phyloP scores from a whole-genome alignment of 179 eudicot species.

The Actinidia arguta region DNA sequence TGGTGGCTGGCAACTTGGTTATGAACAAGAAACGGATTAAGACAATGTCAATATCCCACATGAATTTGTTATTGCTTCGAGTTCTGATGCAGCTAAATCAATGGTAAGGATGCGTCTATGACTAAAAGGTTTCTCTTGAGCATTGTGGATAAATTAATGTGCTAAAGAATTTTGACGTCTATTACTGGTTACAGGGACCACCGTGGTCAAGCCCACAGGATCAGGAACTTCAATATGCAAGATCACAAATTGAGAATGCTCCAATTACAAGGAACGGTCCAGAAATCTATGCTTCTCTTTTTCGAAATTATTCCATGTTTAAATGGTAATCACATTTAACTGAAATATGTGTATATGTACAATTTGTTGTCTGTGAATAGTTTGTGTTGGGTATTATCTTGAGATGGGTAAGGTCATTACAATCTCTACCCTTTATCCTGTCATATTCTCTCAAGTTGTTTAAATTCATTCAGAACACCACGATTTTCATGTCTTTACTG shows the following conservation, averaged over 20 bases:
- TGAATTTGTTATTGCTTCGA: conserved; percentile 49
- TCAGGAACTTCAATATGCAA: conserved; percentile 55
- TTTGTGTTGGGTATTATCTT: background rate
- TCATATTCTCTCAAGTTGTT: too few relatives aligned
- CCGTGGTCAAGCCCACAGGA: conserved; percentile 46
- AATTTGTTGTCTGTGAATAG: background rate
- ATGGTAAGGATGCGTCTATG: conserved; percentile 35
- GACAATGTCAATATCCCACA: conserved; percentile 48
- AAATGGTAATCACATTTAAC: conserved; percentile 43
- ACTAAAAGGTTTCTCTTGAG: too few relatives aligned
- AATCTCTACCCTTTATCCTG: too few relatives aligned
- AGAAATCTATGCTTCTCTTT: conserved; percentile 60
- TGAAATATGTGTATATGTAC: background rate
- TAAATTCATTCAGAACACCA: too few relatives aligned
- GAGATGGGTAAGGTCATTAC: background rate
- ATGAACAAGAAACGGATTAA: conserved; percentile 36
- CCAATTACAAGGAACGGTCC: conserved; percentile 36
- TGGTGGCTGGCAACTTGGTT: conserved; percentile 27
- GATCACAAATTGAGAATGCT: conserved; percentile 54
- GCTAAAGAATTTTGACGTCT: too few relatives aligned
- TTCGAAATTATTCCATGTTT: conserved; percentile 65
- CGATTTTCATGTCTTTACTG: too few relatives aligned
- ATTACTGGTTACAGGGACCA: conserved; percentile 35
- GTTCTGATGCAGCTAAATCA: conserved; percentile 24
- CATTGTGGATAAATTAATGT: too few relatives aligned